Conservation (phyloP, 192 early-diverging fungal species). For the Coemansia asiatica region DNA sequence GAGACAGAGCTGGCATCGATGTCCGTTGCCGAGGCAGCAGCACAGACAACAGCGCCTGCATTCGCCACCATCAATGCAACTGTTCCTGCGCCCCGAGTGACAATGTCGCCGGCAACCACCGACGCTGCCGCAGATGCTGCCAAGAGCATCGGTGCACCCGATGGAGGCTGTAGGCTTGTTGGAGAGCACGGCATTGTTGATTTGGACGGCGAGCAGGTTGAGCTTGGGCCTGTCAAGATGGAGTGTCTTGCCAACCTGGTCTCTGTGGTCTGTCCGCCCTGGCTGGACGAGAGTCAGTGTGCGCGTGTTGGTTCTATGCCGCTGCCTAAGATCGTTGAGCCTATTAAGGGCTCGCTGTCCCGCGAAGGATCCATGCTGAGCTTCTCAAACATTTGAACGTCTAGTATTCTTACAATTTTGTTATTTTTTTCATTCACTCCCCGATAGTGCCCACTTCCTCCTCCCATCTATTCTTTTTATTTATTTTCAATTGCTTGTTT, state of each 20-base stretch:
- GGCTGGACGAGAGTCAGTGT: constrained; percentile 39
- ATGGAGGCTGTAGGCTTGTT: constrained; percentile 32
- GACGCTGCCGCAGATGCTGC: background rate
- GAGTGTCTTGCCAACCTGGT: constrained; percentile 48
- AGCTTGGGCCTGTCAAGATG: constrained; percentile 52
- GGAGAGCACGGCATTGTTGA: constrained; percentile 51
- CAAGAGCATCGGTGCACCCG: background rate
- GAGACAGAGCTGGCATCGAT: constrained; percentile 31
- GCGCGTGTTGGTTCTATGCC: constrained; percentile 28
- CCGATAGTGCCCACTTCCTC: background rate
- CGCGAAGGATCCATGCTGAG: constrained; percentile 43
- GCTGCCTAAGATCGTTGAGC: constrained; percentile 21
- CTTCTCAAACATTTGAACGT: constrained; percentile 23
- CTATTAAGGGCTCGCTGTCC: constrained; percentile 40
- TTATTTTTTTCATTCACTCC: background rate
- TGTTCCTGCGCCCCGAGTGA: constrained; percentile 1
- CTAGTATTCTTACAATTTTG: background rate
- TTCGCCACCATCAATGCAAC: background rate
- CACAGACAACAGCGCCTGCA: background rate
- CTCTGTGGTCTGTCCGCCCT: constrained; percentile 40
- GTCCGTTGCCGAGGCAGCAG: constrained; percentile 3
- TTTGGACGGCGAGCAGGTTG: constrained; percentile 53
- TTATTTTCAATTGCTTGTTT: background rate
- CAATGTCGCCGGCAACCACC: background rate
- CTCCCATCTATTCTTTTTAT: too few species aligned